Evolutionary conservation across 768 basidiomycete species (phyloP), one percentile per base, ranked within the genome.

Genomic region (Thelephora aurantiotincta): DNA sequence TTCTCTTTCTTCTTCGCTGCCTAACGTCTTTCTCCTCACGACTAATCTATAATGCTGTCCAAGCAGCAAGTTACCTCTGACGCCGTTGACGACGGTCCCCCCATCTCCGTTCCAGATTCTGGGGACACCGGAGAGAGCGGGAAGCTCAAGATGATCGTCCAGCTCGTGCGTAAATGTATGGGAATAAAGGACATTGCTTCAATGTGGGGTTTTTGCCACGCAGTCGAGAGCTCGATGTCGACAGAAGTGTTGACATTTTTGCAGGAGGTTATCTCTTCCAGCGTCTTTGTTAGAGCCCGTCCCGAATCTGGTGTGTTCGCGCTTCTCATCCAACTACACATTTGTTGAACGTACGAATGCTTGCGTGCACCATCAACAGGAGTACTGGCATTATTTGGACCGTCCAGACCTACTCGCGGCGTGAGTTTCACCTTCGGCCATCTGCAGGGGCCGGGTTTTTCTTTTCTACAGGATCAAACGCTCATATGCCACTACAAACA

Each of bases 131-230:
- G 85, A 30, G 93, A 97, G 61, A 87, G 89, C 51, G 85, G 89
- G 43, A 93, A 86, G 72, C 70, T 96, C 50, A 92, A 85, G 74
- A 91, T 93, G 80, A 88, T 97, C 44, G 69, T 97, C 14, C 80
- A 84, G 59, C 75, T 97, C 47, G 77, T 93, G 53, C 92, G 90
- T 70, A 89, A 83, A 65, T 91, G 77, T 56, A 70, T 96, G 30
- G 92, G 91, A 5, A 90, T 94, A 38, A 92, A 93, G 66, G 93
- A 96, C 60, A 88, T 97, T 52, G 92, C 91, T 52, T 73, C 91
- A 30, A 87, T 96, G 92, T 92, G 56, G 51, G n/a, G 80, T 75
- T 30, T 14, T 46, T 1, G 3, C n/a, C 43, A 23, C 48, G 47
- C 38, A 38, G 6, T 43, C 35, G 38, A 34, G 13, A 51, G 11